A percentile compares a stretch with the other conserved stretches of the same genome.
Conservation (phyloP, 2,329 filamentous ascomycete species). For the Cytospora piceae region DNA sequence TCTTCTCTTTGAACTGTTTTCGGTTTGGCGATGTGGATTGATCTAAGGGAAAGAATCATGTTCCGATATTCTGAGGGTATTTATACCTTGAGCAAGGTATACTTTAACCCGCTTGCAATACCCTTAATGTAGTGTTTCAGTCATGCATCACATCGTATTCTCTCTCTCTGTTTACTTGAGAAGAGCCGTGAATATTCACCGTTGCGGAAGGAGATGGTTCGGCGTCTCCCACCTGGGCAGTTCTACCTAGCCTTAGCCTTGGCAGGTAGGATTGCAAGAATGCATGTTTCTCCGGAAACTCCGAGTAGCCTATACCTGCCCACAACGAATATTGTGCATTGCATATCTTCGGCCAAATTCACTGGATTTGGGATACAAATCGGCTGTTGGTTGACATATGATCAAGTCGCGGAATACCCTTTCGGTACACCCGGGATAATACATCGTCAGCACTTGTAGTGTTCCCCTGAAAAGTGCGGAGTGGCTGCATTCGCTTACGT, state of each 20-base stretch:
- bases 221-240: neutral
- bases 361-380: neutral
- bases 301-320: neutral
- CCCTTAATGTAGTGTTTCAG: too few species aligned
- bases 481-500: too few species aligned
- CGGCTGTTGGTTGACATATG: neutral
- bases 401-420: too few species aligned
- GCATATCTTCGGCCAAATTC: neutral
- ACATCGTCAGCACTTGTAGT: too few species aligned
- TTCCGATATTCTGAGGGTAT: neutral
- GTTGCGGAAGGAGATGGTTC: too few species aligned
- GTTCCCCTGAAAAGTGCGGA: too few species aligned
- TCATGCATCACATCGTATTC: too few species aligned
- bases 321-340: neutral
- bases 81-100: too few species aligned
- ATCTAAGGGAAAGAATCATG: neutral
- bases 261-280: neutral
- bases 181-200: too few species aligned
- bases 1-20: neutral
- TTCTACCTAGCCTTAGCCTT: neutral
- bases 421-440: too few species aligned
- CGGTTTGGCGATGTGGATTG: neutral
- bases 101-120: too few species aligned
- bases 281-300: constrained; percentile 3
- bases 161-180: too few species aligned